A percentile compares a stretch with the other conserved stretches of the same genome.
phyloP scores from a whole-genome alignment of 1,139 yeast species.

The Geotrichum bryndzae region DNA sequence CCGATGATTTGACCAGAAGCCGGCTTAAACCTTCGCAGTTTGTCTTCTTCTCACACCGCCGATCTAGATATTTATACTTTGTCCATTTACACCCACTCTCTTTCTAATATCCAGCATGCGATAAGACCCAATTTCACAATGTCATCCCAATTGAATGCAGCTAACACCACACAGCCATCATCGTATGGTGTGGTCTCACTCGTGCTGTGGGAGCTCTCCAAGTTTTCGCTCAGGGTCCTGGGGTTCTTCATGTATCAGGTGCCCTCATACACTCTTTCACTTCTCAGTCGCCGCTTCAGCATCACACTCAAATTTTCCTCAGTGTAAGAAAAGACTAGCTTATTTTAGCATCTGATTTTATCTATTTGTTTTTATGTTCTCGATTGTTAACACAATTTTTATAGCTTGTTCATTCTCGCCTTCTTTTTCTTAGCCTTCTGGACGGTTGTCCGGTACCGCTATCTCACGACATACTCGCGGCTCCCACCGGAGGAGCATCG shows the following conservation, averaged over 20 bases:
- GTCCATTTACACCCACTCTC: neutral
- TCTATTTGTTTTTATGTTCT: neutral
- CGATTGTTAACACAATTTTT: slow-evolving; percentile 3
- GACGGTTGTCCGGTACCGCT: slow-evolving; percentile 45
- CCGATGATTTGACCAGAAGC: neutral
- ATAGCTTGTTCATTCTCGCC: slow-evolving; percentile 23
- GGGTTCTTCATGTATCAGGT: slow-evolving; percentile 17
- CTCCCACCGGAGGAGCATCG: slow-evolving; percentile 44
- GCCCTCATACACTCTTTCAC: slow-evolving; percentile 8
- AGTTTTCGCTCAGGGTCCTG: slow-evolving; percentile 3
- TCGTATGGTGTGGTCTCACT: neutral
- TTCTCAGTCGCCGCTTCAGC: slow-evolving; percentile 25
- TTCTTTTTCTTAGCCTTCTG: slow-evolving; percentile 28
- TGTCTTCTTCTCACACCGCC: neutral
- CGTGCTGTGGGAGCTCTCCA: slow-evolving; percentile 12
- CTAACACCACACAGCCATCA: neutral
- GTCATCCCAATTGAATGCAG: neutral
- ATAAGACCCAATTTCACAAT: neutral
- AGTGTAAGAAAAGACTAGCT: slow-evolving; percentile 21
- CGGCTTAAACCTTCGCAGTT: neutral
- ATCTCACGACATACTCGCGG: slow-evolving; percentile 48
- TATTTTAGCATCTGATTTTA: neutral
- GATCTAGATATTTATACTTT: neutral
- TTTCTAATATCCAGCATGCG: neutral
- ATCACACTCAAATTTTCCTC: slow-evolving; percentile 28